Evolutionary conservation across 768 basidiomycete genomes (phyloP), one percentile per base, ranked within the genome.

Genomic region (Antrodiella citrinella): DNA sequence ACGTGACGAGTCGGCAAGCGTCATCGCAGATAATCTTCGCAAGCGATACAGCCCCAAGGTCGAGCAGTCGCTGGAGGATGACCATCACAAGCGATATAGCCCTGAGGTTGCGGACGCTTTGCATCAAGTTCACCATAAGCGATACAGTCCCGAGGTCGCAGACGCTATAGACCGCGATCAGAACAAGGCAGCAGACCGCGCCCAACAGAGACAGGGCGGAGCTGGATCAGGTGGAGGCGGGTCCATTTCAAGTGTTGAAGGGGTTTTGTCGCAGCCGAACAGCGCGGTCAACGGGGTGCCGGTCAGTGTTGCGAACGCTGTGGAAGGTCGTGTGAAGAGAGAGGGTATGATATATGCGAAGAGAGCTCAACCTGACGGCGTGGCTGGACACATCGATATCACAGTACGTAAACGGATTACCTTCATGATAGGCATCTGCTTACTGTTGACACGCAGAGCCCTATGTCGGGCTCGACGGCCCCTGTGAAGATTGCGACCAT

Each of bases 361-460:
- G 30, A 35, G 30, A 35, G 30, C 7, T 15, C 48, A 25, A 18
- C 3, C 24, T 11, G 49, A 48, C 12, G 65, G 66, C 2, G 69
- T 66, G 5, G 60, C 67, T 5, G 79, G 81, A 3, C 66, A 51
- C 2, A 64, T 82, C 44, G 70, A 75, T 53, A 72, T 83, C 52
- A 63, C 77, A 67, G 81, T 72, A 53, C 47, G 72, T 66, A 11
- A 10, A 44, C 30, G 24, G n/a, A n/a, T 3, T 23, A 21, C 49
- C 25, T 50, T 53, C 7, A 35, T 48, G 15, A 15, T 45, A 20
- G 15, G 4, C 19, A 24, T 26, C 39, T 21, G 19, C 24, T 13
- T 20, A 52, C 26, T 23, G 18, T 13, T 10, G 15, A 44, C 26
- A 22, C 13, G 35, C 55, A 72, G 72, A 72, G 67, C 51, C 62